Percentiles rank a stretch among this genome's conserved stretches.
Conservation (phyloP, 176 grass and related monocot genomes). For the Carex scoparia region DNA sequence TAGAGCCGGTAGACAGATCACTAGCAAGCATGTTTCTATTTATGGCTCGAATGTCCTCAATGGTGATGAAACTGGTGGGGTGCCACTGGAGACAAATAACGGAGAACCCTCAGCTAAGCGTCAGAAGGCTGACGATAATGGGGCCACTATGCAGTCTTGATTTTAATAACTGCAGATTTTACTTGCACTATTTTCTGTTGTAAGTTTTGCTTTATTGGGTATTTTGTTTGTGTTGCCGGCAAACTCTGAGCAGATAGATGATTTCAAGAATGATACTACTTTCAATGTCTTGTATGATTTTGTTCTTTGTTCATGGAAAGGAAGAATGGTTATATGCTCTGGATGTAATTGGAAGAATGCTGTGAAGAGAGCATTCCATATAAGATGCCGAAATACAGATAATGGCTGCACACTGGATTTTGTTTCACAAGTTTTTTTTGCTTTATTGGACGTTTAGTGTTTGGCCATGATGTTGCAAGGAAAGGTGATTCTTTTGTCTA, state of each 20-base stretch:
- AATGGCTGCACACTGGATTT: neutral
- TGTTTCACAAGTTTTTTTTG: neutral
- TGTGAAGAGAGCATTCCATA: neutral
- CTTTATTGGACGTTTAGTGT: too few species aligned
- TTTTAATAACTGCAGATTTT: neutral
- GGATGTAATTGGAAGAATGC: neutral
- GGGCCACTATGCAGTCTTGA: constrained; percentile 35
- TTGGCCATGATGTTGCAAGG: neutral
- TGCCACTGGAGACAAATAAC: constrained; percentile 15
- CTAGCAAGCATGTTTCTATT: constrained; percentile 73
- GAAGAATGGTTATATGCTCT: neutral
- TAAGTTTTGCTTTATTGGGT: neutral
- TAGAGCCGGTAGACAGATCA: constrained; percentile 78
- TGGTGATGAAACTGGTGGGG: constrained; percentile 31
- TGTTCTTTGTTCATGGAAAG: neutral
- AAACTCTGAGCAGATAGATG: neutral
- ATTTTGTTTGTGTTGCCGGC: neutral
- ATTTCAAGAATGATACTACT: neutral
- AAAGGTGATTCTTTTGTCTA: neutral
- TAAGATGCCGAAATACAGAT: neutral
- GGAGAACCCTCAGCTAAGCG: constrained; percentile 44
- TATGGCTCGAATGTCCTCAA: constrained; percentile 48
- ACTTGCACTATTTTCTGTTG: constrained; percentile 3
- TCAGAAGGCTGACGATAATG: constrained; percentile 38
- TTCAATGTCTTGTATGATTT: neutral